Percentiles rank a stretch among this genome's conserved stretches.
These are phyloP conservation scores for Carex kokanica DNA, from an alignment of 176 grass and related monocot genomes.

Conservation along the genomic window DNA sequence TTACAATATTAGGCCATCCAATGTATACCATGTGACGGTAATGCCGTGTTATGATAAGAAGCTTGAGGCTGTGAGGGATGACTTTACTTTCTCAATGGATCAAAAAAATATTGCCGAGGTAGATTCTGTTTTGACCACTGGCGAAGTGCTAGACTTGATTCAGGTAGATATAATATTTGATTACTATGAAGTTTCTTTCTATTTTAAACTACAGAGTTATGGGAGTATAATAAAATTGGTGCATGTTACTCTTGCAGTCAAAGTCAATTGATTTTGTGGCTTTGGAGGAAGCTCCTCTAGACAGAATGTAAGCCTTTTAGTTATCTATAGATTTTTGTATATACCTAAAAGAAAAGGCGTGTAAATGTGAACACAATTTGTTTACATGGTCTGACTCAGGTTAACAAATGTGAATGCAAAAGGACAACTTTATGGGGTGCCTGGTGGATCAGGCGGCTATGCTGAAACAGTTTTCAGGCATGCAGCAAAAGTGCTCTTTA, in stretches of 20 bases:
- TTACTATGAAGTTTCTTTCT: neutral
- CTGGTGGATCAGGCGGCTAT: slow-evolving; percentile 92
- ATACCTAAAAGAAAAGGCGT: neutral
- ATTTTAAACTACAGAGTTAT: neutral
- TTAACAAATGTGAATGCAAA: slow-evolving; percentile 83
- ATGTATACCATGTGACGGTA: slow-evolving; percentile 93
- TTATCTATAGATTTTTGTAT: slow-evolving; percentile 25
- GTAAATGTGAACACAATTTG: neutral
- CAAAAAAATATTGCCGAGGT: slow-evolving; percentile 72
- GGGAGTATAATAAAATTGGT: slow-evolving; percentile 21
- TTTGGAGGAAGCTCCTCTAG: slow-evolving; percentile 79
- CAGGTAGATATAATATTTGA: slow-evolving; percentile 49
- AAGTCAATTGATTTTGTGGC: slow-evolving; percentile 77
- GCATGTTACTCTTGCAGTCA: slow-evolving; percentile 48
- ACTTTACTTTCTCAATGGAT: slow-evolving; percentile 77
- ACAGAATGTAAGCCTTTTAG: slow-evolving; percentile 57
- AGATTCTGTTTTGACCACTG: slow-evolving; percentile 90
- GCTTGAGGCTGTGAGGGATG: slow-evolving; percentile 81
- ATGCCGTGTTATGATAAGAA: slow-evolving; percentile 99
- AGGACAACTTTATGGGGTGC: slow-evolving; percentile 78
- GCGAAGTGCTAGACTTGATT: slow-evolving; percentile 94
- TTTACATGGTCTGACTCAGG: slow-evolving; percentile 40
- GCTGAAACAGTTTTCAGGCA: slow-evolving; percentile 81
- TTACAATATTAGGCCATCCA: slow-evolving; percentile 37
- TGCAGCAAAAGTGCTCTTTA: slow-evolving; percentile 65